These are phyloP conservation scores for Pleurotus sapidus DNA, from an alignment of 768 basidiomycete genomes.

Conservation along the genomic window DNA sequence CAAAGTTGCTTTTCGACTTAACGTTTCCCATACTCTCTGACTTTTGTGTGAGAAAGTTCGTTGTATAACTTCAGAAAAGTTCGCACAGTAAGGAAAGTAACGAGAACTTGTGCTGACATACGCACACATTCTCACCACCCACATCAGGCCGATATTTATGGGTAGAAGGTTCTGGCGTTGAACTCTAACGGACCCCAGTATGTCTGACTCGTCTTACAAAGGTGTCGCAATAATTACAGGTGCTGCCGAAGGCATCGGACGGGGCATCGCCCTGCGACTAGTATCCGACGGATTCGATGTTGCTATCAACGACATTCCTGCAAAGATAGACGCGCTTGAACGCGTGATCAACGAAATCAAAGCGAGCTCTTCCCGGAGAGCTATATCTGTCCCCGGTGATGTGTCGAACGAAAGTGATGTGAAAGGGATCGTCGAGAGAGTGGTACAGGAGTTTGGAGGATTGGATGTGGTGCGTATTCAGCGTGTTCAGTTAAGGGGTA, in stretches of 20 bases:
- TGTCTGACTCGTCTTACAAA: background rate
- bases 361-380: background rate
- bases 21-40: too few relatives aligned
- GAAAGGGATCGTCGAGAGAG: background rate
- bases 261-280: constrained; percentile 34
- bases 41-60: too few relatives aligned
- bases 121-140: too few relatives aligned
- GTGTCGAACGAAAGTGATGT: constrained; percentile 12
- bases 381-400: constrained; percentile 2
- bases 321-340: background rate
- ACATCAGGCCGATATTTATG: too few relatives aligned
- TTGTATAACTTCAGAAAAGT: too few relatives aligned
- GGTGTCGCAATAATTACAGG: constrained; percentile 38
- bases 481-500: background rate
- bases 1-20: too few relatives aligned
- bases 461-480: constrained; percentile 7
- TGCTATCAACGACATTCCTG: constrained; percentile 29
- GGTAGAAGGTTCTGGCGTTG: too few relatives aligned
- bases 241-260: constrained; percentile 37
- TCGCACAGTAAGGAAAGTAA: too few relatives aligned
- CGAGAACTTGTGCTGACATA: too few relatives aligned
- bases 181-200: too few relatives aligned
- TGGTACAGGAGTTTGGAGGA: constrained; percentile 4
- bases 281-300: constrained; percentile 36
- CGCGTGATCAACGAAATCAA: background rate